A percentile compares a stretch with the other conserved stretches of the same genome.
phyloP scores from a whole-genome alignment of 345 rosid species.

The Linum lewisii region DNA sequence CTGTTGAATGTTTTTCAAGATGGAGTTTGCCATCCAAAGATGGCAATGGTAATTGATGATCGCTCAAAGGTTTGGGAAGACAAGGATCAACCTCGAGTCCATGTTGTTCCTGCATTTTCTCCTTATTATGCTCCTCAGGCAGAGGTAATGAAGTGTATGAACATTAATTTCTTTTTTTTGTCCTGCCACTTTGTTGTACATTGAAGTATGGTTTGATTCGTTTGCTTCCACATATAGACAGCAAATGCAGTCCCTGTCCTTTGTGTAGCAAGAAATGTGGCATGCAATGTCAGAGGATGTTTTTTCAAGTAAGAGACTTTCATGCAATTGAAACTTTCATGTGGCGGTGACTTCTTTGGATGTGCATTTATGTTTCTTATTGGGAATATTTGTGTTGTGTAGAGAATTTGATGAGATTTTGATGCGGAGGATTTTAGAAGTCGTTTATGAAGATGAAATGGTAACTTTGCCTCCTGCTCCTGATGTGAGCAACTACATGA shows the following conservation, averaged over 20 bases:
- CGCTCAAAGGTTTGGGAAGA: constrained; percentile 98
- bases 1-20: constrained; percentile 75
- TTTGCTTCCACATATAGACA: constrained; percentile 34
- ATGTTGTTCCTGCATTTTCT: constrained; percentile 81
- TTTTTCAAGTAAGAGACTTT: constrained; percentile 75
- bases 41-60: constrained; percentile 99
- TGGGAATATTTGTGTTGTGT: constrained; percentile 18
- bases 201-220: constrained; percentile 6
- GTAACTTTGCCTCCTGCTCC: constrained; percentile 70
- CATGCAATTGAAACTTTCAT: constrained; percentile 4
- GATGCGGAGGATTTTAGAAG: constrained; percentile 60
- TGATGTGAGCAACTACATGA: constrained; percentile 88
- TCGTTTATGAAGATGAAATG: constrained; percentile 78
- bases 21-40: constrained; percentile 87
- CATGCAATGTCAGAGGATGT: constrained; percentile 94
- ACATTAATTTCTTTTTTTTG: constrained; percentile 11
- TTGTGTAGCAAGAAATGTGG: constrained; percentile 98
- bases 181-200: constrained; percentile 6
- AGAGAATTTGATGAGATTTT: constrained; percentile 97
- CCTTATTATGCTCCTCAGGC: constrained; percentile 99
- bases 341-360: not conserved
- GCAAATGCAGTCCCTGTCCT: constrained; percentile 77
- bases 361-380: constrained; percentile 11
- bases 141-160: constrained; percentile 44
- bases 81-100: constrained; percentile 95